Evolutionary conservation across 2,329 filamentous ascomycete genomes (phyloP), one percentile per base, ranked within the genome.

Genomic region (Raffaelea albimanens): DNA sequence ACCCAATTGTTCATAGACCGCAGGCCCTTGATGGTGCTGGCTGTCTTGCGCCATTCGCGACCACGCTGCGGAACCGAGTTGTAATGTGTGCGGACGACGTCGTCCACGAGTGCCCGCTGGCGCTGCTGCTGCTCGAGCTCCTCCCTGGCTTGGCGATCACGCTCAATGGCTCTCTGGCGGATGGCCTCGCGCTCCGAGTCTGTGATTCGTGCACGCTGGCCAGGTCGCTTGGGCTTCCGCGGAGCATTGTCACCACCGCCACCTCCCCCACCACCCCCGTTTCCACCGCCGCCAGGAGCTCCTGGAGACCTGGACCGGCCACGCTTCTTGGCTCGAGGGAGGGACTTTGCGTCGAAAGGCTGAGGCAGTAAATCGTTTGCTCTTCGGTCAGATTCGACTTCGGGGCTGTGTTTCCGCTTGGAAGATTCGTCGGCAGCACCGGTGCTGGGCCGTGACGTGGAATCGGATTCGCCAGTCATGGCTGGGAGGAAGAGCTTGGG

Each of bases 1-100:
- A 98, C 79, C 93, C 93, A 98, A 66, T 98, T 98, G 70, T 98
- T 98, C 72, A 95, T 93, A 56, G 85, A 87, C 46, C 93, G 81
- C 46, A 98, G 71, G 1, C 93, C 93, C 68, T 94, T 95, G 71
- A 98, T 98, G 59, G 87, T 85, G 64, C 87, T 95, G 59, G 95
- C 89, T 7, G 88, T 95, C 62, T 85, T 88, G 44, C 93, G 81
- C 91, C 93, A 98, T 59, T 96, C 89, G 46, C 91, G 81, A 13
- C 93, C 93, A 25, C 90, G 80, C 69, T 98, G 86, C 0, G 91
- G 91, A 0, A 97, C 91, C 34, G 86, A 83, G 66, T 98, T 98
- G 74, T 98, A 98, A 66, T 96, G 91, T 55, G 95, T 83, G 44
- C 83, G 80, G 43, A 97, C 93, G 8, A 95, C 83, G 59, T 97